These are phyloP conservation scores for Panaeolus cyanescens DNA, from an alignment of 768 basidiomycete genomes.

Conservation along the genomic window DNA sequence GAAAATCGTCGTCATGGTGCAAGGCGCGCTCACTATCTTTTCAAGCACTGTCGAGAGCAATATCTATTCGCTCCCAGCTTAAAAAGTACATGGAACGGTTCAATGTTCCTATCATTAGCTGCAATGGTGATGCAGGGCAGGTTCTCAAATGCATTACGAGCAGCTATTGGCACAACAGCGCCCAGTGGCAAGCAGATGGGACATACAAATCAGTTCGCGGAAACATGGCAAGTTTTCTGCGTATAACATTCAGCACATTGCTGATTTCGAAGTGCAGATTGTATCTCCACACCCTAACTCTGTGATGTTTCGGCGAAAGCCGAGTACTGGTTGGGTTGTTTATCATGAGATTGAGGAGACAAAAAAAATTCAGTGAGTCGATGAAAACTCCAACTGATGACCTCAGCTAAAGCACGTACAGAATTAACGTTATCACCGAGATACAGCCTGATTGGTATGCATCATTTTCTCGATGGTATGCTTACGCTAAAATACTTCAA, in stretches of 20 bases:
- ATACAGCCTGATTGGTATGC: slow-evolving; percentile 91
- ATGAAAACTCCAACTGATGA: background rate
- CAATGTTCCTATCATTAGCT: slow-evolving; percentile 78
- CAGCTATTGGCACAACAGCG: slow-evolving; percentile 94
- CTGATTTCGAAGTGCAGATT: slow-evolving; percentile 43
- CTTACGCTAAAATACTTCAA: background rate
- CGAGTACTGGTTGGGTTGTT: slow-evolving; percentile 89
- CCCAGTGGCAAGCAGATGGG: slow-evolving; percentile 88
- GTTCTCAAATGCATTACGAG: slow-evolving; percentile 88
- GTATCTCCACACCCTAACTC: slow-evolving; percentile 93
- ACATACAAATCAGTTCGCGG: slow-evolving; percentile 90
- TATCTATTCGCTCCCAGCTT: slow-evolving; percentile 93
- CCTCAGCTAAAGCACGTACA: slow-evolving; percentile 28
- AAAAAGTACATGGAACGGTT: slow-evolving; percentile 95
- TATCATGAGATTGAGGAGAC: slow-evolving; percentile 98
- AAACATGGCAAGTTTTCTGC: slow-evolving; percentile 58
- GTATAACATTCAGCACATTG: background rate
- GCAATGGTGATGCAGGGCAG: slow-evolving; percentile 83
- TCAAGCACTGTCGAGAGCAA: slow-evolving; percentile 89
- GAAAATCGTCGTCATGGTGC: slow-evolving; percentile 90
- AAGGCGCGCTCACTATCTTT: slow-evolving; percentile 91
- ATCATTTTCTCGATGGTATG: background rate
- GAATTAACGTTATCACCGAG: slow-evolving; percentile 91
- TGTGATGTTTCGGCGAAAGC: slow-evolving; percentile 90
- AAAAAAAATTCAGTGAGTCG: slow-evolving; percentile 83